Conservation (phyloP, 345 rosid genomes). For the Carallia brachiata region DNA sequence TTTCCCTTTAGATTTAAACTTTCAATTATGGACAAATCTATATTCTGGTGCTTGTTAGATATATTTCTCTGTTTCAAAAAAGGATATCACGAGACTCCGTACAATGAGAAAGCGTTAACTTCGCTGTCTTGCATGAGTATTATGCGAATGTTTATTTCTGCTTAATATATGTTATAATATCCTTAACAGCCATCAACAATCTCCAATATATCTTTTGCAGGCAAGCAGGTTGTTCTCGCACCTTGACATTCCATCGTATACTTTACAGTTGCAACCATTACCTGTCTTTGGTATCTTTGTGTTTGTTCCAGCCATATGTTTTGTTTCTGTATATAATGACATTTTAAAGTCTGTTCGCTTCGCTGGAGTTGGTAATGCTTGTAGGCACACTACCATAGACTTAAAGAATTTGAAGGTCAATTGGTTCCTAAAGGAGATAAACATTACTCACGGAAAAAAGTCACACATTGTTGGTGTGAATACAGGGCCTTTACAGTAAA, state of each 20-base stretch:
- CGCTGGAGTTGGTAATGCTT: constrained; percentile 14
- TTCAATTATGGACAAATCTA: background rate
- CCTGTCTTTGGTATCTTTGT: constrained; percentile 18
- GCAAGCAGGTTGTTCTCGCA: constrained; percentile 41
- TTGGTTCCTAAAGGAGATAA: constrained; percentile 39
- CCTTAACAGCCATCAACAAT: constrained; percentile 23
- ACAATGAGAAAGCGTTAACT: background rate
- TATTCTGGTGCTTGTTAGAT: background rate
- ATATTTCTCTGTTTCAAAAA: background rate
- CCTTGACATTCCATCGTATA: constrained; percentile 64
- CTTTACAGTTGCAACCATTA: constrained; percentile 14
- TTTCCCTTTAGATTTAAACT: background rate
- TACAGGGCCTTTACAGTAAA: constrained; percentile 40
- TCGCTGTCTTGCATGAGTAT: background rate
- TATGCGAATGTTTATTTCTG: constrained; percentile 1
- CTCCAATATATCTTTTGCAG: constrained; percentile 42
- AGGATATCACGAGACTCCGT: background rate
- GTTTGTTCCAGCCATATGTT: constrained; percentile 2
- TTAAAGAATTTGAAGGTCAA: constrained; percentile 32
- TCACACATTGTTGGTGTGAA: constrained; percentile 48
- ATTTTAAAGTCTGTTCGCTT: constrained; percentile 9
- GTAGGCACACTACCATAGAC: constrained; percentile 54
- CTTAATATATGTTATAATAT: constrained; percentile 11
- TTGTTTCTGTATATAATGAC: background rate
- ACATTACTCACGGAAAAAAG: constrained; percentile 40